Percentiles rank a stretch among this genome's conserved stretches.
These are phyloP conservation scores for Didymella glomerata DNA, from an alignment of 2,329 filamentous ascomycete species.

Conservation along the genomic window DNA sequence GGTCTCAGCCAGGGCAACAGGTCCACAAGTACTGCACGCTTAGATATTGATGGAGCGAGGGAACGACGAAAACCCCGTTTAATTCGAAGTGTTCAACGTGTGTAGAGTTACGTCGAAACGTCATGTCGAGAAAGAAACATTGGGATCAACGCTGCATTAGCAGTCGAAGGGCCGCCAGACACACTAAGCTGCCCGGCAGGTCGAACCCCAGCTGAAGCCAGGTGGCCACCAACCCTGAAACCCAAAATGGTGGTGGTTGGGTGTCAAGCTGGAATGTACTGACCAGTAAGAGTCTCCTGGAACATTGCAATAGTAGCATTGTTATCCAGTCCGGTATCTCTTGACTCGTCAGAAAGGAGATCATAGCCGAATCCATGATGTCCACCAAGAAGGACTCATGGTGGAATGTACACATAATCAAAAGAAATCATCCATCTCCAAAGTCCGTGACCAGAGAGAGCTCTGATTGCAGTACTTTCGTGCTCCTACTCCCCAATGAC, in stretches of 20 bases:
- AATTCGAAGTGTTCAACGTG: not conserved
- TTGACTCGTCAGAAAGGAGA: not conserved
- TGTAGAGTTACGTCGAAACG: not conserved
- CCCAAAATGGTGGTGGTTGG: not conserved
- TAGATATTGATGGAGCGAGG: not conserved
- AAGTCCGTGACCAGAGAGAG: too few relatives aligned
- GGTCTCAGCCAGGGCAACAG: not conserved
- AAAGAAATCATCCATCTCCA: too few relatives aligned
- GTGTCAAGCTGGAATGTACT: not conserved
- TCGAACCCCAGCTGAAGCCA: not conserved
- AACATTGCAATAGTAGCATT: not conserved
- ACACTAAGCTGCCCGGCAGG: not conserved
- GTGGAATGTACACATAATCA: not conserved
- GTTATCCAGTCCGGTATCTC: not conserved
- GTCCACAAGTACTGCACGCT: not conserved
- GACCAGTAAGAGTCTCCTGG: not conserved
- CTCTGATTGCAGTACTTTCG: too few relatives aligned
- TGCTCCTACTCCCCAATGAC: too few relatives aligned
- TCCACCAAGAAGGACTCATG: too few relatives aligned
- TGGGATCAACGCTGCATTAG: not conserved
- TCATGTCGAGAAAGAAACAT: not conserved
- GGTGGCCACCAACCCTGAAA: not conserved
- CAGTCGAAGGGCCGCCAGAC: not conserved
- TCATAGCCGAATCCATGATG: not conserved
- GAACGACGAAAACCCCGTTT: not conserved